Conservation (phyloP, 305 asterid species). For the Fraxinus dipetala region DNA sequence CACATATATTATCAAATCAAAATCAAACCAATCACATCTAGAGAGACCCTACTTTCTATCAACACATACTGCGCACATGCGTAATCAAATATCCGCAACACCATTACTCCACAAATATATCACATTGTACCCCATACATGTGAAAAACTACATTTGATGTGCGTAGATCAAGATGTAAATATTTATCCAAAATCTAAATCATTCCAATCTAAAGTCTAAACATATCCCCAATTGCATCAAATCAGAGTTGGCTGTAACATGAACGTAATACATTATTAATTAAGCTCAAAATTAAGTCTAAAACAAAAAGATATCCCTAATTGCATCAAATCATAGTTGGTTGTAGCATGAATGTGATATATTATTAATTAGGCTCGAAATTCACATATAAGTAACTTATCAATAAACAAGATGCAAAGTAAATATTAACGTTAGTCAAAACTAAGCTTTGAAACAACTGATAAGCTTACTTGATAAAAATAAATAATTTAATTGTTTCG, state of each 20-base stretch:
- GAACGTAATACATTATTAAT: neutral
- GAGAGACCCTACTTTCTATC: neutral
- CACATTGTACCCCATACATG: neutral
- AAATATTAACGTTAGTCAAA: neutral
- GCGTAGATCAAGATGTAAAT: neutral
- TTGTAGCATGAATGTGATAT: neutral
- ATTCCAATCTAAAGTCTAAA: neutral
- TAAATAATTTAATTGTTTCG: neutral
- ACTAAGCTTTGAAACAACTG: neutral
- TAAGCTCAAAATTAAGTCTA: neutral
- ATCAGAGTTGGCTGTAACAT: neutral
- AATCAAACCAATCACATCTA: neutral
- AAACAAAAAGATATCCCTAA: neutral
- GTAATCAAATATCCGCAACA: neutral
- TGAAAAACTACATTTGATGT: neutral
- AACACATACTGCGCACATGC: neutral
- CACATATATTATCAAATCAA: neutral
- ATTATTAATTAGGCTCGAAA: neutral
- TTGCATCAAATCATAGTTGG: neutral
- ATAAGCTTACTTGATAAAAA: neutral
- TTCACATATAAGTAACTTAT: neutral
- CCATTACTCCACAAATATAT: neutral
- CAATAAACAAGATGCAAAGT: neutral
- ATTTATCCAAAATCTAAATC: neutral
- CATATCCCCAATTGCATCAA: neutral